phyloP scores from a whole-genome alignment of 352 stramenopile species.

The Globisporangium echinulatum region DNA sequence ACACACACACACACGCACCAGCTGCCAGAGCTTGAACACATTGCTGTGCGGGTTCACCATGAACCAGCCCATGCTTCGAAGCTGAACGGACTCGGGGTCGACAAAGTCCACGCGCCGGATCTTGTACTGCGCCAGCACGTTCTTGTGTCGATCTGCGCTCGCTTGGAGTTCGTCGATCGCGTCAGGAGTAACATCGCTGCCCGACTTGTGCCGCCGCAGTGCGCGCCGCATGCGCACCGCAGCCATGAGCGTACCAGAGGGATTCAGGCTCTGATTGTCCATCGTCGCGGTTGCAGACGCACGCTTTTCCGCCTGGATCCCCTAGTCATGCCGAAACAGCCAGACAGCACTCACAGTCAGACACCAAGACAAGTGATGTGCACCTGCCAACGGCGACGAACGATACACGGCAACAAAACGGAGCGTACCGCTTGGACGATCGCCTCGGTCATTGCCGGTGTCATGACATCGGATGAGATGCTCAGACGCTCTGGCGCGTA shows the following conservation, averaged over 20 bases:
- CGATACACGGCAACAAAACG: too few species aligned
- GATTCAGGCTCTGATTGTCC: conserved; percentile 1
- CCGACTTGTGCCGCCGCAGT: conserved; percentile 30
- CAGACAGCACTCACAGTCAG: too few species aligned
- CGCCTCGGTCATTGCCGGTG: conserved; percentile 35
- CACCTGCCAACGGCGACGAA: neutral
- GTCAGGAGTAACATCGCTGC: conserved; percentile 3
- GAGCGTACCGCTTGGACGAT: conserved; percentile 27
- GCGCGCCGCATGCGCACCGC: conserved; percentile 45
- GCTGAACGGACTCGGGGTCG: conserved; percentile 22
- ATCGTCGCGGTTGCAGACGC: neutral
- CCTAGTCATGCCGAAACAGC: neutral
- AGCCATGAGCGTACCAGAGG: conserved; percentile 50
- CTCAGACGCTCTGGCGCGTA: conserved; percentile 61
- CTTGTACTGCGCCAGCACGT: conserved; percentile 71
- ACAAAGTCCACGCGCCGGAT: conserved; percentile 52
- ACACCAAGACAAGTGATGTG: neutral
- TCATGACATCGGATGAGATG: conserved; percentile 47
- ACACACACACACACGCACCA: conserved; percentile 27
- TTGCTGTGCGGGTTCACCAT: conserved; percentile 68
- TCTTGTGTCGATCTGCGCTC: conserved; percentile 61
- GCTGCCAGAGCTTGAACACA: conserved; percentile 70
- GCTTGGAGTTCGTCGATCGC: conserved; percentile 35
- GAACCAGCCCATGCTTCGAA: conserved; percentile 36
- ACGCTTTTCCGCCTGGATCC: conserved; percentile 10